Evolutionary conservation across 2,329 filamentous ascomycete genomes (phyloP), one percentile per base, ranked within the genome.

Genomic region (Pochonia chlamydosporia): DNA sequence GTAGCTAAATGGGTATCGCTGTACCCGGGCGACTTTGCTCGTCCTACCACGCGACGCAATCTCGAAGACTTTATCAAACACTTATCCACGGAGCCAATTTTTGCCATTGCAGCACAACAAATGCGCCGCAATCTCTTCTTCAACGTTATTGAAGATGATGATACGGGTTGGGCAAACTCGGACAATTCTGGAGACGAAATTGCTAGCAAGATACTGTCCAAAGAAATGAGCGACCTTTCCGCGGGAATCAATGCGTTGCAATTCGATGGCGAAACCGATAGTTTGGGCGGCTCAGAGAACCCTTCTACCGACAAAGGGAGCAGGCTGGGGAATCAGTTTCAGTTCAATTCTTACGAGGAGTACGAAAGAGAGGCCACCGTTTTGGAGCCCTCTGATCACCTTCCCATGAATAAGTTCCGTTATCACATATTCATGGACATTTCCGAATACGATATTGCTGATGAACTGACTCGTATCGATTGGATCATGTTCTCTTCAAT

Each of bases 401-500:
- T 86, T 45, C 78, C 83, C 1, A 77, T 96, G 51, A 87, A 84
- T 56, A 97, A 97, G 65, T 74, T 85, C 36, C 87, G 93, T 50
- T 99, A 93, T 75, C 89, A 91, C 55, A 82, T 86, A 44, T 87
- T 97, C 55, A 95, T 97, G 84, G 87, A 88, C 30, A 85, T 85
- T 21, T 77, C 87, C 1, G 86, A 95, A 45, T 88, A 95, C 51
- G 81, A 89, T 42, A 85, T 97, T 55, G 92, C 92, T 14, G 84
- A 86, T 50, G 93, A 99, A 65, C 78, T 99, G 59, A 97, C 93
- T 4, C 79, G 92, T 51, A 95, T 99, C 47, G 93, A 99, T 68
- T 97, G 92, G 92, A 84, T 95, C 64, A 93, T 97, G 86, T 97
- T 96, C 65, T 95, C 88, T 44, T 91, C 90, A 1, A 96, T 97